Base-by-base conservation (phyloP, 306 rosid genomes). In the Pterocarpus macrocarpus region DNA sequence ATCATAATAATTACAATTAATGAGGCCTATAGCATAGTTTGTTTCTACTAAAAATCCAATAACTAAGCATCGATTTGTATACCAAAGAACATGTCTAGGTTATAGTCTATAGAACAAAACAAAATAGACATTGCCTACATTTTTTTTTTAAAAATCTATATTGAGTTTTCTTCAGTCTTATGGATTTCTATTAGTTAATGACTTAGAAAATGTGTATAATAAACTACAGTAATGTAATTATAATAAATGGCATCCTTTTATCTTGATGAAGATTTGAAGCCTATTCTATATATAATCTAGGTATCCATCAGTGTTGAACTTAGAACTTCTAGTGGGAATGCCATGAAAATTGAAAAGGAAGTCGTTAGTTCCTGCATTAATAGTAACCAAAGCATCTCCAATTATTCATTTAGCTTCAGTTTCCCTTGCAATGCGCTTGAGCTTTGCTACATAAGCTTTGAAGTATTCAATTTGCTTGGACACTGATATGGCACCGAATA, bases 331-430 rank as follows among this genome's bases (percentile, higher is more conserved):
- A 14, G 32, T 62, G 35, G 89, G 87, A 5, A 83, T 0, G 71
- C 83, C 84, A 43, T 83, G 89, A 64, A 76, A 85, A 56, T 83
- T 89, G 59, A 89, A 8, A 68, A 13, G 22, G 11, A 92, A 41
- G 77, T 92, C 93, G 78, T 92, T 92, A 65, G 86, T 38, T n/a
- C 94, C 89, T 34, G 87, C 86, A 88, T 92, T 80, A 16, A 87
- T 15, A 33, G 88, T 5, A 66, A 78, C 86, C 55, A 88, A 17
- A 78, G 94, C 84, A 38, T 69, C 6, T 14, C 15, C 61, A 43
- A 86, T 81, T 36, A 75, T 78, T 77, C 59, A 78, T 30, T 17
- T 53, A 50, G 89, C 89, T 55, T 69, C 70, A 10, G 69, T 76
- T 64, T 82, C 64, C 5, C 97, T 88, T 22, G 73, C 79, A 53